A percentile compares a stretch with the other conserved stretches of the same genome.
These are phyloP conservation scores for Imleria badia DNA, from an alignment of 768 basidiomycete genomes.

Conservation along the genomic window DNA sequence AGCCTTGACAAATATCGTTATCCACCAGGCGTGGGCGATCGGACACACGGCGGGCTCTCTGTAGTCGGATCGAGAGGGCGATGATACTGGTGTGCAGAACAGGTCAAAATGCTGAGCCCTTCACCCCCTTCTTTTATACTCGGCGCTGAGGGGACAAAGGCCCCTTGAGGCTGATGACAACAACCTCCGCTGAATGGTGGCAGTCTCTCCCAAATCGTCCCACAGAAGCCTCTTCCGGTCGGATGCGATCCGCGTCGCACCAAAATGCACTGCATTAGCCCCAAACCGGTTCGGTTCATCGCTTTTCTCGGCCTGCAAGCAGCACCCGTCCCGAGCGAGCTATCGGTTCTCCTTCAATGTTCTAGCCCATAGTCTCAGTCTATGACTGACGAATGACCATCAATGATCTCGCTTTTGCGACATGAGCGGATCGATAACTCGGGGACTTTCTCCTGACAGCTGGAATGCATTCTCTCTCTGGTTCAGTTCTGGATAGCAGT, in stretches of 20 bases:
- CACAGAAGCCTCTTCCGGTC: not conserved
- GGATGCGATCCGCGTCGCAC: slow-evolving; percentile 20
- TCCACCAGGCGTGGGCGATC: slow-evolving; percentile 23
- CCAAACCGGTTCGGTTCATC: slow-evolving; percentile 23
- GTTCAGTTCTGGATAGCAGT: not conserved
- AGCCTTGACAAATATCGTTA: slow-evolving; percentile 23
- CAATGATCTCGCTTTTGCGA: slow-evolving; percentile 16
- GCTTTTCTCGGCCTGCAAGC: not conserved
- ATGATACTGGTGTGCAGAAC: slow-evolving; percentile 11
- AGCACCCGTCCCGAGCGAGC: slow-evolving; percentile 1
- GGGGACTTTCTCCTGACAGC: not conserved
- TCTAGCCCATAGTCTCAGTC: slow-evolving; percentile 3
- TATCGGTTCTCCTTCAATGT: not conserved
- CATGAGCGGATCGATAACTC: slow-evolving; percentile 24
- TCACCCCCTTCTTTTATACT: slow-evolving; percentile 23
- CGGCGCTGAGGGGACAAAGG: slow-evolving; percentile 4
- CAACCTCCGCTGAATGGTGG: slow-evolving; percentile 8
- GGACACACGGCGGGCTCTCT: slow-evolving; percentile 12
- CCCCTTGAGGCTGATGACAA: slow-evolving; percentile 19
- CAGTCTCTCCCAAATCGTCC: slow-evolving; percentile 8
- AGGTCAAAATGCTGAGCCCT: not conserved
- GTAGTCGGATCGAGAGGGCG: slow-evolving; percentile 12
- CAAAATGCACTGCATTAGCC: slow-evolving; percentile 1
- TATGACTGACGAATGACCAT: no score
- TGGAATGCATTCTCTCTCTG: not conserved